Evolutionary conservation across 495 filamentous ascomycete genomes (phyloP).

Genomic region (Penicillium diatomitis): DNA sequence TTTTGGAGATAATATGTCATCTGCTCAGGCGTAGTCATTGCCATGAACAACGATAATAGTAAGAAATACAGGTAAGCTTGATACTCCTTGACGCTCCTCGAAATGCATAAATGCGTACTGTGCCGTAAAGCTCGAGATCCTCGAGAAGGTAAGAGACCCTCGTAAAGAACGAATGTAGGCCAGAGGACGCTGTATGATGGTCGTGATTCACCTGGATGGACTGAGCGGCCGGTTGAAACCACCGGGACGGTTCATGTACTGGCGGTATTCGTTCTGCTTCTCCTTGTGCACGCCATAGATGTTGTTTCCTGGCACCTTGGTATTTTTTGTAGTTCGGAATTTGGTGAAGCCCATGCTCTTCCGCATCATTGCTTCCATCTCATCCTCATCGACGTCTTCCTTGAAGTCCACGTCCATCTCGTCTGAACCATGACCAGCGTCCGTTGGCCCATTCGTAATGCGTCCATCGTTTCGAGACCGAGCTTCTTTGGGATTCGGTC

Average conservation of each 20-base stretch:
- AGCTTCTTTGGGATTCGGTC: constrained; percentile 24
- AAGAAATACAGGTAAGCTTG: too few relatives aligned
- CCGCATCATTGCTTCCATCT: constrained; percentile 65
- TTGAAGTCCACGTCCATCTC: constrained; percentile 35
- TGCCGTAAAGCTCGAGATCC: constrained; percentile 5
- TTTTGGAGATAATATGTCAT: too few relatives aligned
- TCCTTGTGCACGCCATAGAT: constrained; percentile 79
- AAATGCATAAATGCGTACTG: constrained; percentile 24
- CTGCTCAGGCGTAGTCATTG: background rate
- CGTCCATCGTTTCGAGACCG: constrained; percentile 14
- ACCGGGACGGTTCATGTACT: constrained; percentile 98
- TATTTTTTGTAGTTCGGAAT: constrained; percentile 82
- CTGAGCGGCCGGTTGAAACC: constrained; percentile 91
- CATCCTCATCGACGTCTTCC: constrained; percentile 53
- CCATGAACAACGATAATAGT: background rate
- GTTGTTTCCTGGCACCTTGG: constrained; percentile 85
- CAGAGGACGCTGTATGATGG: background rate
- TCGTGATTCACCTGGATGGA: constrained; percentile 32
- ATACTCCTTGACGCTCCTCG: constrained; percentile 3
- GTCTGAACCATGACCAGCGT: constrained; percentile 20
- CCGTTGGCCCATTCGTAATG: constrained; percentile 19
- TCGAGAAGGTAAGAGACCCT: constrained; percentile 1
- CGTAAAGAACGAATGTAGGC: background rate
- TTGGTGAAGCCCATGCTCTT: constrained; percentile 78
- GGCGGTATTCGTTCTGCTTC: constrained; percentile 90